These are phyloP conservation scores for Lanmaoa rubissima DNA, from an alignment of 768 basidiomycete genomes.

Conservation along the genomic window DNA sequence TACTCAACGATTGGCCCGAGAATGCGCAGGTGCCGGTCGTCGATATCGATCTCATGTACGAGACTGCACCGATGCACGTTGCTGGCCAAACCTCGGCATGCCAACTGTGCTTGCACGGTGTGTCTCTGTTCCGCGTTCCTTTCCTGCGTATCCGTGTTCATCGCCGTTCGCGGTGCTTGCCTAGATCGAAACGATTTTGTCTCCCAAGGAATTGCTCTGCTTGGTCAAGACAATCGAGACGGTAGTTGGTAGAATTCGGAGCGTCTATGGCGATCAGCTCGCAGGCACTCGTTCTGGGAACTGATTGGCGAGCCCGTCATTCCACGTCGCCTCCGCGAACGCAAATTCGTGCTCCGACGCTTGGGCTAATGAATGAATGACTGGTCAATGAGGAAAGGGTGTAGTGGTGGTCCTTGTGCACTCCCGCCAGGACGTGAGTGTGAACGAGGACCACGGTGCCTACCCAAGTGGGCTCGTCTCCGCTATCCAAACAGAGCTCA, in stretches of 20 bases:
- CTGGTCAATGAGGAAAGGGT: too few relatives aligned
- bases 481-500: conserved; percentile 72
- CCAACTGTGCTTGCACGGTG: conserved; percentile 91
- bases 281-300: conserved; percentile 59
- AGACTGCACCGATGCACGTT: conserved; percentile 96
- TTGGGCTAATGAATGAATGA: too few relatives aligned
- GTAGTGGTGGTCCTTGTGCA: too few relatives aligned
- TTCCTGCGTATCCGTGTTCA: neutral
- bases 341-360: neutral
- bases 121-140: conserved; percentile 27
- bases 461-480: conserved; percentile 44
- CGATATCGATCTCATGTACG: conserved; percentile 88
- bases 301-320: conserved; percentile 25
- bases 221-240: conserved; percentile 73
- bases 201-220: conserved; percentile 54
- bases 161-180: neutral
- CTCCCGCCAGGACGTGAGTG: too few relatives aligned
- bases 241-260: conserved; percentile 72
- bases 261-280: conserved; percentile 67
- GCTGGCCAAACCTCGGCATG: conserved; percentile 80
- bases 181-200: conserved; percentile 69
- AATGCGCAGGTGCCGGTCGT: conserved; percentile 43
- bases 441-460: too few relatives aligned
- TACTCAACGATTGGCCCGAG: conserved; percentile 23
- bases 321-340: neutral